Base-by-base conservation (phyloP, 768 basidiomycete species). In the Heimioporus sp. region DNA sequence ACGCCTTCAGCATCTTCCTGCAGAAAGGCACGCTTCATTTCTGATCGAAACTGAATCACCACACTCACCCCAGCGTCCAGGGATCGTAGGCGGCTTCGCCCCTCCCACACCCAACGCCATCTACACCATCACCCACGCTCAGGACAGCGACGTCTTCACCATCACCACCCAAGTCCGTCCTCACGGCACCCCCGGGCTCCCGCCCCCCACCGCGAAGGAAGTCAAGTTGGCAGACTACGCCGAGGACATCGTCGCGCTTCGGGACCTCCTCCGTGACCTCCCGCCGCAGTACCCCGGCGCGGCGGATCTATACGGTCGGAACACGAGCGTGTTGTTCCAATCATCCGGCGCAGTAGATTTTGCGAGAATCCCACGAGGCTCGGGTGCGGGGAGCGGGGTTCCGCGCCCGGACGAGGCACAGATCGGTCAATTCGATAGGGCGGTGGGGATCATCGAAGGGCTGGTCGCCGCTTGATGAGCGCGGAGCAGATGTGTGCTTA, bases 61-160 rank as follows among this genome's bases (percentile, higher is more conserved):
- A 34, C 11, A 19, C n/a, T 32, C 42, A 30, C 7, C 32, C n/a
- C 16, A 15, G 19, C 12, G n/a, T 50, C 8, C 61, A 91, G 90
- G 90, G 53, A 91, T 90, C 64, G 67, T 72, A 12, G 89, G 89
- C 30, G 90, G 90, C 38, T 87, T 92, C 62, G 81, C 80, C 12
- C 85, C 87, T 0, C 83, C 90, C 4, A 83, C 73, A 8, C 83
- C 86, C 4, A 69, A 69, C 24, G 81, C 79, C 13, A 69, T 85
- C 60, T 73, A 81, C 63, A 74, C 73, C 21, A 60, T 91, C 56
- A 77, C 80, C 19, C 72, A 76, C 42, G 4, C 41, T 13, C 42
- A 73, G 2, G 60, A 58, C 8, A 67, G 72, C 42, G 37, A 72
- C 13, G 54, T 58, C 20, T 73, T 89, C 45, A 61, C 69, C 24